Evolutionary conservation across 2,329 filamentous ascomycete genomes (phyloP).

Genomic region (Helminthosporium solani): DNA sequence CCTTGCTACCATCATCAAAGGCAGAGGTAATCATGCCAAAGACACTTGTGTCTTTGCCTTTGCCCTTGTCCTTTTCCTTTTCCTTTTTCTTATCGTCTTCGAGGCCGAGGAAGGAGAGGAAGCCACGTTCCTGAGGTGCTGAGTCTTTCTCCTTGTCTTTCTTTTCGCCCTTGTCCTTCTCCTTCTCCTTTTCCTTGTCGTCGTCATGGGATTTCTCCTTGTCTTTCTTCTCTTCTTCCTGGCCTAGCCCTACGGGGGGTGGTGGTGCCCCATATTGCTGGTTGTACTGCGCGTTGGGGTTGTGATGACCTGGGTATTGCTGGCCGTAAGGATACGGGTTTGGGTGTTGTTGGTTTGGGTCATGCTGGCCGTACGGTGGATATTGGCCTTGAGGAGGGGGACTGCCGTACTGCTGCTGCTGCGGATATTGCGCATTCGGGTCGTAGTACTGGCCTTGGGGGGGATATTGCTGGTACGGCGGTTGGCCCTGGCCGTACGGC

Average conservation of each 20-base stretch:
- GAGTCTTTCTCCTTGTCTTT: neutral
- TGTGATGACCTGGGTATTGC: neutral
- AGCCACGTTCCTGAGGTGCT: neutral
- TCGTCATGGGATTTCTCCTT: neutral
- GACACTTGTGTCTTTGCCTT: neutral
- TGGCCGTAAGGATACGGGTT: neutral
- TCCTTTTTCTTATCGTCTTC: conserved; percentile 1
- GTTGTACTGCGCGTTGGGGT: neutral
- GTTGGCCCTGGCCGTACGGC: neutral
- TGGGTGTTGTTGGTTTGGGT: neutral
- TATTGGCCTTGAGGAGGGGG: neutral
- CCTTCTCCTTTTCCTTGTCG: neutral
- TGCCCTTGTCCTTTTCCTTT: conserved; percentile 1
- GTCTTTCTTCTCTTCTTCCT: neutral
- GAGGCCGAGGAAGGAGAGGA: neutral
- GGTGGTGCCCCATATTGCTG: neutral
- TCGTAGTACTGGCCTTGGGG: neutral
- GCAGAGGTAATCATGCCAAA: neutral
- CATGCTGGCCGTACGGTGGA: neutral
- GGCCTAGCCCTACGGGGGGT: neutral
- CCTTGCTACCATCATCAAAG: neutral
- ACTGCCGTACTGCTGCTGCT: neutral
- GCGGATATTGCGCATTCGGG: neutral
- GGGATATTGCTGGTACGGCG: neutral
- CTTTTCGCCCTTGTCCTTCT: neutral